These are phyloP conservation scores for Exsudoporus floridanus DNA, from an alignment of 1,284 basidiomycete genomes.

Conservation along the genomic window DNA sequence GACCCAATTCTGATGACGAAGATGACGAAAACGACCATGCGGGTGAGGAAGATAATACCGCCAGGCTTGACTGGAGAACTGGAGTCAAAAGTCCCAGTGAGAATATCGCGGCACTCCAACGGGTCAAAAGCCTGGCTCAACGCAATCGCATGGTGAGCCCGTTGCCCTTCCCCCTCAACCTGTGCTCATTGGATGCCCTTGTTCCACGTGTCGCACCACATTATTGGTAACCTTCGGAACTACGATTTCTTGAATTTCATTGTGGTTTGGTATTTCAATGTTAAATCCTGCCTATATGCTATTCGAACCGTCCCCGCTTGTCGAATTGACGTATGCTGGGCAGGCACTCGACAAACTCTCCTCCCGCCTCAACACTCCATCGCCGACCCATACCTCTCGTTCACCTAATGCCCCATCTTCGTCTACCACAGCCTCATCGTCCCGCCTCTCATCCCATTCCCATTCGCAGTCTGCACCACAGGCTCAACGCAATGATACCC, in stretches of 20 bases:
- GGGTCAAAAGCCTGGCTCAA: conserved; percentile 66
- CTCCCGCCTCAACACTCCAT: conserved; percentile 48
- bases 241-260: not conserved
- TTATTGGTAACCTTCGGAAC: conserved; percentile 20
- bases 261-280: conserved; percentile 4
- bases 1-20: conserved; percentile 41
- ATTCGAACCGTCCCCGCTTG: conserved; percentile 17
- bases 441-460: conserved; percentile 31
- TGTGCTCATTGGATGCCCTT: conserved; percentile 20
- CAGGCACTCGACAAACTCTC: conserved; percentile 70
- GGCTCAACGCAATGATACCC: conserved; percentile 34
- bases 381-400: conserved; percentile 38
- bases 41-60: conserved; percentile 64
- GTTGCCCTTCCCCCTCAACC: conserved; percentile 8
- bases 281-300: conserved; percentile 20
- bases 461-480: conserved; percentile 28
- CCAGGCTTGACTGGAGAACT: conserved; percentile 51
- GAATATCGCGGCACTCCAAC: conserved; percentile 57
- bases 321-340: conserved; percentile 11
- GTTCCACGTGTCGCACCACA: conserved; percentile 25
- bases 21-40: conserved; percentile 65
- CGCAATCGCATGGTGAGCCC: conserved; percentile 65
- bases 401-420: conserved; percentile 37
- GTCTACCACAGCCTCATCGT: conserved; percentile 35
- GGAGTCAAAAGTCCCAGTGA: conserved; percentile 43